Evolutionary conservation across 345 rosid genomes (phyloP), one percentile per base, ranked within the genome.

Genomic region (Arabidopsis suecica): DNA sequence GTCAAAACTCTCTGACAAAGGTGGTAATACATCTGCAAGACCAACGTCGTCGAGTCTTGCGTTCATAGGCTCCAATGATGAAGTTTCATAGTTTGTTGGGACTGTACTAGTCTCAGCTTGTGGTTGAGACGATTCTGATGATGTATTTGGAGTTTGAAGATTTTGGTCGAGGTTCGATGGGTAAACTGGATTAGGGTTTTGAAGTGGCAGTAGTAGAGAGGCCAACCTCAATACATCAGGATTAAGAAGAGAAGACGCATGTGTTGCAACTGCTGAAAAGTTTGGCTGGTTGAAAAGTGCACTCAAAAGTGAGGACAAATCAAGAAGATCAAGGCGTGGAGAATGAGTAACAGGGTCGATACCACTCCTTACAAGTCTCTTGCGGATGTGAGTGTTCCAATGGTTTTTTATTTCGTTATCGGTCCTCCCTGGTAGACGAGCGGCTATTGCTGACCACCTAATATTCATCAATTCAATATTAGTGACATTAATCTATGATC

Each of bases 371-470:
- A 90, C 86, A 11, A 95, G 96, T 83, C 96, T 84, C 77, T 90
- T 95, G 18, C 97, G 83, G 34, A 92, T 89, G 49, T 86, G 96
- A 25, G 99, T 95, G 84, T 95, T 92, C 99, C 99, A 95, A 65
- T 86, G 88, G 67, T 95, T 95, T 83, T 95, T 95, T 67, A 95
- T 90, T 80, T 95, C 97, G 37, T 95, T 95, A 65, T 95, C 99
- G 0, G 97, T 92, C 75, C 99, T 87, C 67, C 99, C 99, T 0
- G 97, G 99, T 79, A 95, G 82, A n/a, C 97, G 92, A 81, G 89
- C 93, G 22, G 97, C 99, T 81, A 95, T 95, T 4, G 96, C 97
- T 2, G 97, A 92, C 99, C 99, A 95, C 84, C 99, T 95, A 49
- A 42, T 50, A 12, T 53, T 48, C 13, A 61, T 54, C 51, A 53